Conservation (phyloP, 176 grass and related monocot genomes). For the Dendrocalamus sinicus region DNA sequence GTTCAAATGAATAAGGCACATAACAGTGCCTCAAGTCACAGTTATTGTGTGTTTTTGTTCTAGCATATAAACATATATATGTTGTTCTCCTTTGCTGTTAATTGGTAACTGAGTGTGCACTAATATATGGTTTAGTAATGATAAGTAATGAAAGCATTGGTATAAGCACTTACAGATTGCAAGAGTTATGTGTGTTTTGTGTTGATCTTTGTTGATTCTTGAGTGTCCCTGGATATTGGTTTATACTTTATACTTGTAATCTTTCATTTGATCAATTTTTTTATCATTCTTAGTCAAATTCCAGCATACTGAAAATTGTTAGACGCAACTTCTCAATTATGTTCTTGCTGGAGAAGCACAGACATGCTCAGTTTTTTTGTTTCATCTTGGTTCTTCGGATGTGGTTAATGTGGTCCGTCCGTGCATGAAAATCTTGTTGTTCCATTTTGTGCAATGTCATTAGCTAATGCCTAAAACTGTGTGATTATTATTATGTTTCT, state of each 20-base stretch:
- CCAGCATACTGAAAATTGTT: conserved; percentile 3
- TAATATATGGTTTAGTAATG: not conserved
- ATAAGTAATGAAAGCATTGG: not conserved
- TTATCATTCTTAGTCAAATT: not conserved
- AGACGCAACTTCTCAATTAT: not conserved
- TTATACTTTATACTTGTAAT: conserved; percentile 5
- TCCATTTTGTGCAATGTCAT: not conserved
- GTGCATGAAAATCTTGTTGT: not conserved
- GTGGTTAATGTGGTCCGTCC: not conserved
- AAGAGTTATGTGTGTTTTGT: conserved; percentile 1
- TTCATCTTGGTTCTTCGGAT: not conserved
- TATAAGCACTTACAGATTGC: not conserved
- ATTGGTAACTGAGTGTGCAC: not conserved
- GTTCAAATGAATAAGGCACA: conserved; percentile 22
- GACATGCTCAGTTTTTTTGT: not conserved
- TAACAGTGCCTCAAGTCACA: not conserved
- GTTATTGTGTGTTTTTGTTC: not conserved
- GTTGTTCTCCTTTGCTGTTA: not conserved
- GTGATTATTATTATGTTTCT: not conserved
- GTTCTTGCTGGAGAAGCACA: too few relatives aligned
- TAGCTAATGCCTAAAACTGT: not conserved
- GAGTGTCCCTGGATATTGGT: not conserved
- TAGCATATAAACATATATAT: not conserved
- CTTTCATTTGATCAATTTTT: not conserved
- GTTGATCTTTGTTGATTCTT: conserved; percentile 1